phyloP scores from a whole-genome alignment of 2,329 filamentous ascomycete genomes.

The Pezizomycotina sp. region DNA sequence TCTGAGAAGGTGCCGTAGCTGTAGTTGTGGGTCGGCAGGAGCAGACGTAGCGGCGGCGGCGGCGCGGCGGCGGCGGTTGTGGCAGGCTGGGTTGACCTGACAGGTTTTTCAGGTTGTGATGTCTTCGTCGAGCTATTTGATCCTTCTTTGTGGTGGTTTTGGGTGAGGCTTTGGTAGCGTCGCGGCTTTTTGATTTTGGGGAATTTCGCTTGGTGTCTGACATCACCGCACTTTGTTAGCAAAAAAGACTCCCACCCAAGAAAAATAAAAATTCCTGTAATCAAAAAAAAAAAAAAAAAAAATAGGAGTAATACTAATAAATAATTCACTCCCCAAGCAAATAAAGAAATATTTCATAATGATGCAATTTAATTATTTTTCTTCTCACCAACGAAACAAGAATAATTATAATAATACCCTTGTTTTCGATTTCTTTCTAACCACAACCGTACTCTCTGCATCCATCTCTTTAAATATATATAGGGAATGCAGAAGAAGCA shows the following conservation, averaged over 20 bases:
- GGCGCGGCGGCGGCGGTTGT: slow-evolving; percentile 3
- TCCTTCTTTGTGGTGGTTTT: slow-evolving; percentile 8
- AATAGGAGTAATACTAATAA: slow-evolving; percentile 3
- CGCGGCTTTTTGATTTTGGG: slow-evolving; percentile 11
- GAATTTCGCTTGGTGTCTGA: slow-evolving; percentile 16
- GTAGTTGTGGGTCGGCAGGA: neutral
- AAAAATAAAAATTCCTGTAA: slow-evolving; percentile 5
- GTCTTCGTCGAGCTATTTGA: neutral
- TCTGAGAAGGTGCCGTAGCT: slow-evolving; percentile 7
- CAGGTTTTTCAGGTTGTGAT: neutral
- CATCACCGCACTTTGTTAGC: slow-evolving; percentile 4
- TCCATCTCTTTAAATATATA: too few relatives aligned
- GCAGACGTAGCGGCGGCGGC: slow-evolving; percentile 3
- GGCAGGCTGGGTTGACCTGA: slow-evolving; percentile 4
- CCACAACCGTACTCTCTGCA: too few relatives aligned
- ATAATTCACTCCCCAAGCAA: too few relatives aligned
- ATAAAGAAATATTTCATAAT: too few relatives aligned
- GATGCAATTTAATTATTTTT: too few relatives aligned
- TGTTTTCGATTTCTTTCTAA: too few relatives aligned
- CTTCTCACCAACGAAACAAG: too few relatives aligned
- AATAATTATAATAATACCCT: too few relatives aligned
- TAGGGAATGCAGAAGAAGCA: too few relatives aligned
- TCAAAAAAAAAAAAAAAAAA: neutral
- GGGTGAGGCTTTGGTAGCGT: slow-evolving; percentile 14
- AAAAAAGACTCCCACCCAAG: slow-evolving; percentile 6